Conservation (phyloP, 2,329 filamentous ascomycete species). For the Mariannaea sp. region DNA sequence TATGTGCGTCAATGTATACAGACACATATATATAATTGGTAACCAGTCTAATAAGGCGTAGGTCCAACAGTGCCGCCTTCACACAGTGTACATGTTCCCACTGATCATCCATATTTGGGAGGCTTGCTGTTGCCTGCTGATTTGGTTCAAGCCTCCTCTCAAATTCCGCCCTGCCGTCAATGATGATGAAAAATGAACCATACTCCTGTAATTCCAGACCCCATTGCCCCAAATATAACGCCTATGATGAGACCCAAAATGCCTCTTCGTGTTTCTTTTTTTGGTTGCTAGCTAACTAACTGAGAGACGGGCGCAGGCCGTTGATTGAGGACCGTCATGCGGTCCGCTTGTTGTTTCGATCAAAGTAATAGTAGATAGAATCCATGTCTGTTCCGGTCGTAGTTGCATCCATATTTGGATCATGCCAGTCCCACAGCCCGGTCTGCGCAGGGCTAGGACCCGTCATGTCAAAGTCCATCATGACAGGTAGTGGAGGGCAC, state of each 20-base stretch:
- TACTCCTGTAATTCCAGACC: background rate
- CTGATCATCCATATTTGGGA: background rate
- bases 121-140: constrained; percentile 12
- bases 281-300: background rate
- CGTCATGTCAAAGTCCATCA: constrained; percentile 40
- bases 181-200: background rate
- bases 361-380: constrained; percentile 21
- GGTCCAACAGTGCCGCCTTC: constrained; percentile 9
- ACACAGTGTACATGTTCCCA: constrained; percentile 14
- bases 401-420: constrained; percentile 26
- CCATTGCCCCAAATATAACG: constrained; percentile 6
- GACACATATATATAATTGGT: no score
- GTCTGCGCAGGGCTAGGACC: constrained; percentile 30
- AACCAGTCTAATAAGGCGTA: constrained; percentile 1
- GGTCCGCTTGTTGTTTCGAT: constrained; percentile 14
- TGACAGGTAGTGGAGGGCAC: constrained; percentile 38
- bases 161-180: background rate
- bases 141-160: background rate
- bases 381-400: constrained; percentile 30
- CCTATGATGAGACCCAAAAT: background rate
- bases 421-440: constrained; percentile 39
- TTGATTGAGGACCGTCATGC: background rate
- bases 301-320: no score
- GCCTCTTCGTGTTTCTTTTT: background rate
- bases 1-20: no score